A percentile compares a stretch with the other conserved stretches of the same genome.
Conservation (phyloP, 495 filamentous ascomycete genomes). For the Aspergillus cavernicola region DNA sequence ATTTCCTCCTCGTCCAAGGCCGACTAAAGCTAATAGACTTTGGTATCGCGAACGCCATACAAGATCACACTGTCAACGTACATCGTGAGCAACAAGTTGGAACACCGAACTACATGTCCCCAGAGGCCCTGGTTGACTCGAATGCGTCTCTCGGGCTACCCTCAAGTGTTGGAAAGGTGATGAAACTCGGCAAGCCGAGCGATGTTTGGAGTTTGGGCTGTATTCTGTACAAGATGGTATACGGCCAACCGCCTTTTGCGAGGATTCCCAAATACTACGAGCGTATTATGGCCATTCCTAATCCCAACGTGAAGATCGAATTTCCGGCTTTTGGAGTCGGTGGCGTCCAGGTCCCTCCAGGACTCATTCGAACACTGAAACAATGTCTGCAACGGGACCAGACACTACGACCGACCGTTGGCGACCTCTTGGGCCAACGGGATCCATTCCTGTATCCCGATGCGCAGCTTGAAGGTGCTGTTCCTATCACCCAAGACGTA, state of each 20-base stretch:
- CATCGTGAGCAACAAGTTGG: conserved; percentile 93
- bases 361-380: conserved; percentile 68
- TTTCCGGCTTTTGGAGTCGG: conserved; percentile 76
- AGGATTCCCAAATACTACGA: conserved; percentile 82
- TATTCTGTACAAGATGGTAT: conserved; percentile 96
- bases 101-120: conserved; percentile 98
- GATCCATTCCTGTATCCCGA: conserved; percentile 86
- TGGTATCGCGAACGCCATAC: conserved; percentile 95
- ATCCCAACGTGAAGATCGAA: conserved; percentile 77
- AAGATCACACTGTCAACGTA: conserved; percentile 95
- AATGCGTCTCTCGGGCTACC: conserved; percentile 61
- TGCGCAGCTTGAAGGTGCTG: conserved; percentile 52
- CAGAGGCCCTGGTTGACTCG: conserved; percentile 85
- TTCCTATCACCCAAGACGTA: conserved; percentile 73
- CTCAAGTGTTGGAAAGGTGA: conserved; percentile 63
- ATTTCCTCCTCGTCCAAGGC: conserved; percentile 84
- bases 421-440: conserved; percentile 62
- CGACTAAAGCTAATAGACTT: conserved; percentile 89
- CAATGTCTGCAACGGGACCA: conserved; percentile 79
- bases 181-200: conserved; percentile 93
- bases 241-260: conserved; percentile 87
- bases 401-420: conserved; percentile 69
- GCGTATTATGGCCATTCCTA: conserved; percentile 77
- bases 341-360: conserved; percentile 63
- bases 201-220: conserved; percentile 97